Evolutionary conservation across 768 basidiomycete species (phyloP), one percentile per base, ranked within the genome.

Genomic region (Mycena vulgaris): DNA sequence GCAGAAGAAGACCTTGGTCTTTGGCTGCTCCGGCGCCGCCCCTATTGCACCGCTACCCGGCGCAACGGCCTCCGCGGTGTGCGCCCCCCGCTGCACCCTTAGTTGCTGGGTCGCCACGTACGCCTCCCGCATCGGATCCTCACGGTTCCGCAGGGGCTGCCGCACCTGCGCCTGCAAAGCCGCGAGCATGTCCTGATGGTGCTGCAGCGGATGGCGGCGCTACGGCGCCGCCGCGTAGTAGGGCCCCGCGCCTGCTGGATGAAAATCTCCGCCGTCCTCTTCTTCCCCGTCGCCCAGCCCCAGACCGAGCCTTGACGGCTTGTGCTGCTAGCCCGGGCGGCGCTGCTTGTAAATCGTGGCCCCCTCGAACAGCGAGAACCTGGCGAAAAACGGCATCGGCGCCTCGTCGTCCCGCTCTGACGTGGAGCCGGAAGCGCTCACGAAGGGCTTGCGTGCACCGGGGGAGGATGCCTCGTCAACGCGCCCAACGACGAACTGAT

Each of bases 321-420:
- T 89, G 37, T 86, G 85, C 79, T 93, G 95, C 85, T 95, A n/a
- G n/a, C n/a, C n/a, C n/a, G n/a, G 95, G 72, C 93, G 88, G 28
- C 96, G 87, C 76, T 94, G 92, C 82, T 98, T 98, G 85, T 98
- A 98, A 3, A 90, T 89, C 6, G 95, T 92, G 69, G 89, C 92
- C 17, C 95, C 95, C 78, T 94, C 93, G 60, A 95, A 92, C 52
- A 95, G 82, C n/a, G 92, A 89, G 77, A 93, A 87, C 78, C 89
- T 87, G 30, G 85, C 86, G 78, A 92, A 89, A 80, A 92, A 88
- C 19, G 89, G 82, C 25, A 81, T 89, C 86, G 19, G 89, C 84
- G 35, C 49, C 84, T 28, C 49, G 52, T n/a, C 71, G 57, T 65
- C 71, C 57, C 72, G 74, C 35, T 72, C 77, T 45, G 71, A 69